Percentiles rank a stretch among this genome's conserved stretches.
These are phyloP conservation scores for Erodium maritimum DNA, from an alignment of 345 rosid species.

Conservation along the genomic window DNA sequence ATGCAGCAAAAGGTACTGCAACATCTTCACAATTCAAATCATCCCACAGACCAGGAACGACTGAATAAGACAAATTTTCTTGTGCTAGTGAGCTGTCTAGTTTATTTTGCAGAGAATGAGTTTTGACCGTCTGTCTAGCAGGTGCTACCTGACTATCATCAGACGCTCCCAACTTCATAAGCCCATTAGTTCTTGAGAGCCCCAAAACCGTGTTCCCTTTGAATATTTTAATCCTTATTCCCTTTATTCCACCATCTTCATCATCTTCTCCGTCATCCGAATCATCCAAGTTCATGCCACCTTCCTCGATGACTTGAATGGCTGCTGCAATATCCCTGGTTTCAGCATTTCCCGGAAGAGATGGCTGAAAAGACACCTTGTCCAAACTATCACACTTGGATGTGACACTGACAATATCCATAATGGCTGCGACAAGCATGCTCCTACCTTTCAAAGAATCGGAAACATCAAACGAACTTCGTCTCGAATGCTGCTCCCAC, in stretches of 20 bases:
- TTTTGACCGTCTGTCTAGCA: constrained; percentile 25
- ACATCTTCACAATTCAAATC: constrained; percentile 95
- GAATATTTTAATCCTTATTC: constrained; percentile 85
- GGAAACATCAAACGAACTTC: constrained; percentile 88
- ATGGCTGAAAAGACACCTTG: constrained; percentile 42
- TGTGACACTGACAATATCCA: constrained; percentile 69
- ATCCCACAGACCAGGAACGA: constrained; percentile 98
- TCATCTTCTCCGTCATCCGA: constrained; percentile 42
- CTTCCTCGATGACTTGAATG: constrained; percentile 89
- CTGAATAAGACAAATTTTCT: constrained; percentile 55
- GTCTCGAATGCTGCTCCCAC: constrained; percentile 93
- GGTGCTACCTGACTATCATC: constrained; percentile 21
- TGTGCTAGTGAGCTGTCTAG: constrained; percentile 37
- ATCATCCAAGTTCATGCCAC: constrained; percentile 70
- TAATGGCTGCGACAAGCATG: constrained; percentile 97
- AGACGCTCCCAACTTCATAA: constrained; percentile 34
- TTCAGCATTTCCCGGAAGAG: constrained; percentile 61
- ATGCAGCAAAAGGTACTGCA: constrained; percentile 98
- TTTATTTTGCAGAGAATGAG: constrained; percentile 41
- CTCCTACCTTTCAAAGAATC: constrained; percentile 99
- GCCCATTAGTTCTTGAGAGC: constrained; percentile 49
- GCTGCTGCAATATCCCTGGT: constrained; percentile 84
- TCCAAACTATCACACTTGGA: constrained; percentile 62
- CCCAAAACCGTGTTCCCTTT: constrained; percentile 90
- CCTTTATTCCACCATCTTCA: constrained; percentile 62